A percentile compares a stretch with the other conserved stretches of the same genome.
These are phyloP conservation scores for Theileria parva DNA, from an alignment of 169 alveolate species.

Conservation along the genomic window DNA sequence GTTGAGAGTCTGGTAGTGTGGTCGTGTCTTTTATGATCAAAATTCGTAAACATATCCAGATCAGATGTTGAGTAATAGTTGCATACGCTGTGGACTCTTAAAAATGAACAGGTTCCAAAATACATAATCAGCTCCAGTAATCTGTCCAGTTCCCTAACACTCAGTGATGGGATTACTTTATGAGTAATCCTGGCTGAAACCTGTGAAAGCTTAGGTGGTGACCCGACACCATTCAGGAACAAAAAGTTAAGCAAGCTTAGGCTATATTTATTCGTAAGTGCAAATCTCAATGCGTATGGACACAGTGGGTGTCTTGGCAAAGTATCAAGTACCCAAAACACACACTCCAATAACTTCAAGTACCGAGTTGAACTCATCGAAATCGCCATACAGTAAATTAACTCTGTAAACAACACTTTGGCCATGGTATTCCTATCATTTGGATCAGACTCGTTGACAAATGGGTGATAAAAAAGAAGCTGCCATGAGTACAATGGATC, in stretches of 20 bases:
- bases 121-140: slow-evolving; percentile 45
- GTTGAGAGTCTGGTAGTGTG: slow-evolving; percentile 53
- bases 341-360: slow-evolving; percentile 81
- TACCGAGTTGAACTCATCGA: slow-evolving; percentile 64
- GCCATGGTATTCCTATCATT: background rate
- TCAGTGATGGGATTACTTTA: slow-evolving; percentile 69
- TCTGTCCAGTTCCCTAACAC: slow-evolving; percentile 28
- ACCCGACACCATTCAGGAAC: slow-evolving; percentile 80
- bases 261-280: slow-evolving; percentile 70
- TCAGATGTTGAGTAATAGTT: slow-evolving; percentile 42
- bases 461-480: slow-evolving; percentile 55
- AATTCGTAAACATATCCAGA: slow-evolving; percentile 51
- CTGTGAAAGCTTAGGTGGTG: slow-evolving; percentile 83
- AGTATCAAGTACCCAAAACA: slow-evolving; percentile 86
- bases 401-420: slow-evolving; percentile 46
- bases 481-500: slow-evolving; percentile 76
- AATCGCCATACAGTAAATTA: slow-evolving; percentile 39
- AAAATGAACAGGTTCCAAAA: slow-evolving; percentile 45
- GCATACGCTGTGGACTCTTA: slow-evolving; percentile 40
- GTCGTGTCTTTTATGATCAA: slow-evolving; percentile 54
- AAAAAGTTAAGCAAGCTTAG: slow-evolving; percentile 78
- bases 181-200: slow-evolving; percentile 81
- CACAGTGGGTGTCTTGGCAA: slow-evolving; percentile 86
- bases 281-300: slow-evolving; percentile 76
- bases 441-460: slow-evolving; percentile 4